These are phyloP conservation scores for Pestalotiopsis sp. DNA, from an alignment of 2,329 filamentous ascomycete species.

Conservation along the genomic window DNA sequence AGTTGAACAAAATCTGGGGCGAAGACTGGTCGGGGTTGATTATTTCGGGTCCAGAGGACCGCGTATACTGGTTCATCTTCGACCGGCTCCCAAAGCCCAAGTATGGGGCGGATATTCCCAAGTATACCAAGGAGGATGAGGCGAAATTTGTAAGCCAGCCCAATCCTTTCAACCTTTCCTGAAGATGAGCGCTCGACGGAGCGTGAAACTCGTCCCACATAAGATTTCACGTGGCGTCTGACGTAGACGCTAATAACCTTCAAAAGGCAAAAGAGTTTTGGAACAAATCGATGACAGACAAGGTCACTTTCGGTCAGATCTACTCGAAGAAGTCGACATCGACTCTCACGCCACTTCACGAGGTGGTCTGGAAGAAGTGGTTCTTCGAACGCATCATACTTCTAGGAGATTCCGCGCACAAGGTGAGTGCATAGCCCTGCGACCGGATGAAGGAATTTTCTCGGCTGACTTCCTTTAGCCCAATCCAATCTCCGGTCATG, in stretches of 20 bases:
- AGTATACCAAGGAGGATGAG: constrained; percentile 33
- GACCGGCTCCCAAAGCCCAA: constrained; percentile 27
- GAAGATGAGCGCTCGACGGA: too few relatives aligned
- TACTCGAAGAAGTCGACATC: constrained; percentile 27
- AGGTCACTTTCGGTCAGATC: constrained; percentile 29
- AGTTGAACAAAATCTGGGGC: constrained; percentile 20
- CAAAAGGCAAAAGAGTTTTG: not conserved
- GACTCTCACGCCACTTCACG: constrained; percentile 33
- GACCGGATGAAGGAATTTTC: not conserved
- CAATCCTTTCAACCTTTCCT: too few relatives aligned
- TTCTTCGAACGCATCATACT: constrained; percentile 29
- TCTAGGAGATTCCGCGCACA: constrained; percentile 34
- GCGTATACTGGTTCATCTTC: constrained; percentile 38
- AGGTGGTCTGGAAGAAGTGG: constrained; percentile 34
- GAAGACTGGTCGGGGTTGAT: constrained; percentile 26
- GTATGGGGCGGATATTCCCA: constrained; percentile 32
- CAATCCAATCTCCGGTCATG: constrained; percentile 27
- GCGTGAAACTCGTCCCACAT: too few relatives aligned
- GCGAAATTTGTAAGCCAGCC: constrained; percentile 19
- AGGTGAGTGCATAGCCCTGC: constrained; percentile 20
- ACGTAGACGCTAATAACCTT: too few relatives aligned
- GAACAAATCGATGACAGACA: constrained; percentile 22
- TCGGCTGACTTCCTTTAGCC: constrained; percentile 15
- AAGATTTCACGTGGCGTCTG: too few relatives aligned
- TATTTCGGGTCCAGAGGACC: constrained; percentile 27